phyloP scores from a whole-genome alignment of 192 early-diverging fungal species.

The Mortierella hygrophila region DNA sequence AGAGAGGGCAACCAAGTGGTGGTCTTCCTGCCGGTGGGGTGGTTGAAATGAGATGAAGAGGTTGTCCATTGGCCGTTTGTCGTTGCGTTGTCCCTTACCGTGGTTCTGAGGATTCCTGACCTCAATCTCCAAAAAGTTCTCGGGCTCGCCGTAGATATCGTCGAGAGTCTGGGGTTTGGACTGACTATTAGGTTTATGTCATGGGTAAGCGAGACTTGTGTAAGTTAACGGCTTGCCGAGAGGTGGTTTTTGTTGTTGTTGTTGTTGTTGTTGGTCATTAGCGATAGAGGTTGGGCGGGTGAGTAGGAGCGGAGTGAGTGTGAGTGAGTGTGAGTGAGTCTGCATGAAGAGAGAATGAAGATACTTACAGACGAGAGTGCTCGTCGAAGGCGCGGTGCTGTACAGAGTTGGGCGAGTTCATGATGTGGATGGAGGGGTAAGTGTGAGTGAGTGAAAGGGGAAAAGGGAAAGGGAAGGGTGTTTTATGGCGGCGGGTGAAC shows the following conservation, averaged over 20 bases:
- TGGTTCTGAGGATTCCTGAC: slow-evolving; percentile 91
- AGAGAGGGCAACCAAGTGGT: not conserved
- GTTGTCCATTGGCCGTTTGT: slow-evolving; percentile 1
- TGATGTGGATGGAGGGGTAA: not conserved
- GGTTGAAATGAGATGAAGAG: slow-evolving; percentile 1
- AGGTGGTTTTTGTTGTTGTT: not conserved
- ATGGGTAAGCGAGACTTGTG: not conserved
- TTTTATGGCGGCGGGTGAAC: not conserved
- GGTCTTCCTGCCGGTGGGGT: not conserved
- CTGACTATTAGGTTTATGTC: slow-evolving; percentile 25
- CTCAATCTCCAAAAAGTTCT: slow-evolving; percentile 98
- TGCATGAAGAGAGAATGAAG: no score
- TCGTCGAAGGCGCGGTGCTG: slow-evolving; percentile 58
- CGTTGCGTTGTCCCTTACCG: slow-evolving; percentile 55
- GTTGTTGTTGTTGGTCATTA: not conserved
- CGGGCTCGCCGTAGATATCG: slow-evolving; percentile 89
- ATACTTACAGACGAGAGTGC: slow-evolving; percentile 54
- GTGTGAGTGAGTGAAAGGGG: not conserved
- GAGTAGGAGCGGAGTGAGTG: not conserved
- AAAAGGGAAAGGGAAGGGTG: not conserved
- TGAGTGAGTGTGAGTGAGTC: no score
- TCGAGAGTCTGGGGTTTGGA: slow-evolving; percentile 70
- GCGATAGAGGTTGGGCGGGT: not conserved
- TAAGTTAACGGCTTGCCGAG: not conserved
- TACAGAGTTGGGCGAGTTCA: slow-evolving; percentile 54